Base-by-base conservation (phyloP, 2,329 filamentous ascomycete species). In the Clarireedia hainanense region DNA sequence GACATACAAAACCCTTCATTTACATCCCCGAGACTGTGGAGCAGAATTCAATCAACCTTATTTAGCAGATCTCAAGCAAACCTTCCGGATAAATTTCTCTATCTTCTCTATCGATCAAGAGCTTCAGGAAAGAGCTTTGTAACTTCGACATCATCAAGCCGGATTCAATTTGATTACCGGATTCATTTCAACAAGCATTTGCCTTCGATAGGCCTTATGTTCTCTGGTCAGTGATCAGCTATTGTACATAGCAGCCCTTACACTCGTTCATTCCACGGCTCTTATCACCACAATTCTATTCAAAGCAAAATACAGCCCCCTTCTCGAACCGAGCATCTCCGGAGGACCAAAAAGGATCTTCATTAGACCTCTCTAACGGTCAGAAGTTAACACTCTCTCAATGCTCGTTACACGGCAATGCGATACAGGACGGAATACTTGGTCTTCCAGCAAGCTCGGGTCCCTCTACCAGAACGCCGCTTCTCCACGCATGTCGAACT, bases 401-500 rank as follows among this genome's bases (percentile, higher is more conserved):
- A 70, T 70, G 68, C 67, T 70, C 64, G 68, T 68, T 63, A 67
- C 66, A 66, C 66, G 67, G 66, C 65, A 64, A 68, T 69, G 63
- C 64, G 67, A 70, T 60, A 66, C 64, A 63, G 67, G 65, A 67
- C 65, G 68, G 67, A 68, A 69, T 58, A 67, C 65, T 67, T 70
- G 68, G 68, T 66, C 67, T 65, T 66, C 67, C 62, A 68, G 64
- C 56, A 70, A 70, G 64, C 65, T 70, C 57, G 67, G 67, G 57
- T 64, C 63, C 52, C 62, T 66, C 56, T 67, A 67, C 55, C 60
- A 62, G n/a, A 66, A 65, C 60, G 57, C 64, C 49, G 61, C 62
- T 55, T 68, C 68, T 64, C 64, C 67, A 64, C 68, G 68, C 61
- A 70, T 70, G 68, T 69, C 68, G 67, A 70, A 69, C 65, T 68